These are phyloP conservation scores for Fonsecaea pugnacius DNA, from an alignment of 2,329 filamentous ascomycete genomes.

Conservation along the genomic window DNA sequence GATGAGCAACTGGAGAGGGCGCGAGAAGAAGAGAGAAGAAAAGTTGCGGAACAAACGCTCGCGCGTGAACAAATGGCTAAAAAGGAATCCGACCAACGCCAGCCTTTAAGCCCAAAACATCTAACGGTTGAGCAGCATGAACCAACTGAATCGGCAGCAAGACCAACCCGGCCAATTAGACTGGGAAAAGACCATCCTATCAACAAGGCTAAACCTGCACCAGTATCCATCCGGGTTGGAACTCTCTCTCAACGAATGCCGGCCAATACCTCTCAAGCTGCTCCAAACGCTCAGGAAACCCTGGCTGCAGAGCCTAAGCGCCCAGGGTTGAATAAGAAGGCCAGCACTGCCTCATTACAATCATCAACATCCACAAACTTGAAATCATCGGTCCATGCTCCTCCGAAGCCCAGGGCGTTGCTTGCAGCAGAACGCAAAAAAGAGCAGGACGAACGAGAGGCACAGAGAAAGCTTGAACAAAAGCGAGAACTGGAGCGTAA, in stretches of 20 bases:
- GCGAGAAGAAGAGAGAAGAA: conserved; percentile 44
- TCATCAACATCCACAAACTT: conserved; percentile 59
- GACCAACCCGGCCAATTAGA: conserved; percentile 48
- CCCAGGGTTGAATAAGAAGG: conserved; percentile 62
- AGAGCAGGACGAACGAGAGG: conserved; percentile 78
- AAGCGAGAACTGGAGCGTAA: conserved; percentile 83
- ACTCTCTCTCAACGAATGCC: conserved; percentile 53
- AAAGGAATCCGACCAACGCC: conserved; percentile 40
- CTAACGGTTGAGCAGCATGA: conserved; percentile 33
- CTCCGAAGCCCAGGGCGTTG: conserved; percentile 70
- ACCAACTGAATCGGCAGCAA: conserved; percentile 42
- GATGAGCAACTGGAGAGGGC: conserved; percentile 45
- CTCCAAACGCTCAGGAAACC: conserved; percentile 64
- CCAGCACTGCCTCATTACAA: conserved; percentile 59
- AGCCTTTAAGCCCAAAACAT: conserved; percentile 36
- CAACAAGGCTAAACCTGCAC: conserved; percentile 50
- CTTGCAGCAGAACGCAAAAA: conserved; percentile 79
- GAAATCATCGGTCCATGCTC: conserved; percentile 66
- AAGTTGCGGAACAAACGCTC: conserved; percentile 41
- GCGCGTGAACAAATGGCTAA: conserved; percentile 43
- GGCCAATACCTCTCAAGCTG: conserved; percentile 57
- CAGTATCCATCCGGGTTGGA: conserved; percentile 55
- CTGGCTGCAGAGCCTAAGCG: conserved; percentile 56
- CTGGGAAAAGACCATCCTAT: conserved; percentile 47
- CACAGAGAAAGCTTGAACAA: conserved; percentile 76